These are phyloP conservation scores for Ilyonectria mors-panacis DNA, from an alignment of 2,329 filamentous ascomycete species.

Conservation along the genomic window DNA sequence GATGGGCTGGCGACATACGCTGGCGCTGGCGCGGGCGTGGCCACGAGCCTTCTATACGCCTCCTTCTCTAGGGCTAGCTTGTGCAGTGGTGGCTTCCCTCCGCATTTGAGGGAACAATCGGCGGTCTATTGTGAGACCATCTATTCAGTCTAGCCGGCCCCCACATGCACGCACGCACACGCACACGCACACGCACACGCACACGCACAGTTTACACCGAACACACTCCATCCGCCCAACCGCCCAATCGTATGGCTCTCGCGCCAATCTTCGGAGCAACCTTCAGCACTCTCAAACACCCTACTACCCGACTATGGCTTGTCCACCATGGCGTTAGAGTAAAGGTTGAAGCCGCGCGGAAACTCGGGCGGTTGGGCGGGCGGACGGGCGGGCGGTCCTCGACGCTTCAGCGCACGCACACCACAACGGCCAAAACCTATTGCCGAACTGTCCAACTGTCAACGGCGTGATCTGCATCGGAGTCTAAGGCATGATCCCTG, in stretches of 20 bases:
- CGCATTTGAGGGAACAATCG: slow-evolving; percentile 35
- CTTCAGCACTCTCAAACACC: not conserved
- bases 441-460: slow-evolving; percentile 50
- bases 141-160: slow-evolving; percentile 22
- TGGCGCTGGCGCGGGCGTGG: slow-evolving; percentile 19
- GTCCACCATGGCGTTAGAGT: not conserved
- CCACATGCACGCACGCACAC: slow-evolving; percentile 16
- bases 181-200: not conserved
- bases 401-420: slow-evolving; percentile 30
- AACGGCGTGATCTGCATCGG: slow-evolving; percentile 51
- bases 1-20: slow-evolving; percentile 33
- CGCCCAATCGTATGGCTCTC: not conserved
- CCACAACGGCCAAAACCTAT: slow-evolving; percentile 33
- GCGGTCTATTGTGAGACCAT: slow-evolving; percentile 24
- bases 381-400: slow-evolving; percentile 23
- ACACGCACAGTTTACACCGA: not conserved
- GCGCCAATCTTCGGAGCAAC: slow-evolving; percentile 5
- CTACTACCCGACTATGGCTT: too few relatives aligned
- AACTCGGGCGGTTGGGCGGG: slow-evolving; percentile 27
- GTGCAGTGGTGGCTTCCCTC: slow-evolving; percentile 25
- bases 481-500: slow-evolving; percentile 49
- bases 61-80: slow-evolving; percentile 26
- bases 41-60: not conserved
- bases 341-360: slow-evolving; percentile 17
- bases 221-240: not conserved